Percentiles rank a stretch among this genome's conserved stretches.
phyloP scores from a whole-genome alignment of 352 stramenopile genomes.

The Pseudoperonospora humuli region DNA sequence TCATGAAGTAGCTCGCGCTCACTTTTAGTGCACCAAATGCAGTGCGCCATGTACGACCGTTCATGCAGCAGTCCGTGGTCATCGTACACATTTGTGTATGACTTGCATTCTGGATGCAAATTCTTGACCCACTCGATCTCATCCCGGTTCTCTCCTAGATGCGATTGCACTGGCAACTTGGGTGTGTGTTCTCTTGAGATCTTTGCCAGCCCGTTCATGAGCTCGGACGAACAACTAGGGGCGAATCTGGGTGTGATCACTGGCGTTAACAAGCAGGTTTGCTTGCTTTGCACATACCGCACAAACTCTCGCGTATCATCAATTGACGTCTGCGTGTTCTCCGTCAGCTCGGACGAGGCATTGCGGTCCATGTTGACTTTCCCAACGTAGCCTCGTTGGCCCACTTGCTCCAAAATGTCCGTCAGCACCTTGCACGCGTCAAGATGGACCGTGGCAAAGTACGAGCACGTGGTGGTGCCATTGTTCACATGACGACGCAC shows the following conservation, averaged over 20 bases:
- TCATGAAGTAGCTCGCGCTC: constrained; percentile 70
- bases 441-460: constrained; percentile 91
- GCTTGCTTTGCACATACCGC: constrained; percentile 71
- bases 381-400: constrained; percentile 88
- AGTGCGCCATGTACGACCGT: constrained; percentile 92
- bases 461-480: constrained; percentile 92
- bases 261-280: constrained; percentile 71
- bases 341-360: constrained; percentile 62
- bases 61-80: constrained; percentile 84
- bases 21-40: constrained; percentile 73
- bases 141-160: constrained; percentile 85
- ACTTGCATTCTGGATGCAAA: constrained; percentile 74
- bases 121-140: constrained; percentile 84
- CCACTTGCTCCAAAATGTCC: constrained; percentile 74
- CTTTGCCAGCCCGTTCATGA: constrained; percentile 75
- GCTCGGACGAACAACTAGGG: constrained; percentile 70
- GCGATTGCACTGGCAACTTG: constrained; percentile 83
- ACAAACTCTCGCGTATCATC: constrained; percentile 84
- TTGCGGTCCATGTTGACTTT: constrained; percentile 97
- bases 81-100: constrained; percentile 79
- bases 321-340: constrained; percentile 83
- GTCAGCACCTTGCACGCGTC: constrained; percentile 87
- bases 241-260: constrained; percentile 93
- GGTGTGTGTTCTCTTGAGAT: constrained; percentile 76
- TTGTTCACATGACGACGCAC: constrained; percentile 80